A percentile compares a stretch with the other conserved stretches of the same genome.
These are phyloP conservation scores for Pseudogymnoascus sp. DNA, from an alignment of 2,329 filamentous ascomycete genomes.

Conservation along the genomic window DNA sequence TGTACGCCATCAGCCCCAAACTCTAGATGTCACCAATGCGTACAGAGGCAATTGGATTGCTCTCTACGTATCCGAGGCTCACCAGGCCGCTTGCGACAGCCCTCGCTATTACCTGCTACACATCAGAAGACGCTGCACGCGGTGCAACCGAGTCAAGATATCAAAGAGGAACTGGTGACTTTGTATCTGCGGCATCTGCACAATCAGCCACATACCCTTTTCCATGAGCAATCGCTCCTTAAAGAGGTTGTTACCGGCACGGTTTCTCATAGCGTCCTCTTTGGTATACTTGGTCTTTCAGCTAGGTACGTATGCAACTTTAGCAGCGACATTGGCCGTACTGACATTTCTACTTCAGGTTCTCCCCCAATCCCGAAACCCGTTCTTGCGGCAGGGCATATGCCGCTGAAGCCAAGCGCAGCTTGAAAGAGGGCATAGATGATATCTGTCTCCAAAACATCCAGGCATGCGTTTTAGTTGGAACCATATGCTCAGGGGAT, in stretches of 20 bases:
- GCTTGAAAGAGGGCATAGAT: not conserved
- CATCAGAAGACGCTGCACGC: too few relatives aligned
- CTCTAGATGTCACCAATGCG: too few relatives aligned
- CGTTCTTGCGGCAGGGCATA: not conserved
- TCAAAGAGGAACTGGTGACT: slow-evolving; percentile 15
- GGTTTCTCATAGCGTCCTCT: not conserved
- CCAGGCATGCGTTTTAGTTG: not conserved
- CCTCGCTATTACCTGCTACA: too few relatives aligned
- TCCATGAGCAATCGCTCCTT: slow-evolving; percentile 23
- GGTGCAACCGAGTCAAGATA: too few relatives aligned
- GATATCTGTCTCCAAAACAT: not conserved
- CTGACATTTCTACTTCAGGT: not conserved
- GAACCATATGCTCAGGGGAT: not conserved
- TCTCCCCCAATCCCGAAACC: not conserved
- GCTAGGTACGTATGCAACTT: not conserved
- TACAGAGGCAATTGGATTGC: too few relatives aligned
- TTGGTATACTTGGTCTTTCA: not conserved
- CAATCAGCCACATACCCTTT: slow-evolving; percentile 24
- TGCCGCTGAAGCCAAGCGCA: not conserved
- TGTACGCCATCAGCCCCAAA: too few relatives aligned
- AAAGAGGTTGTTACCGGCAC: not conserved
- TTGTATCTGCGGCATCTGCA: slow-evolving; percentile 24
- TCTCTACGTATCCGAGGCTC: too few relatives aligned
- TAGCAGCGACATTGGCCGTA: not conserved
- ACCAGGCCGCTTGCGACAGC: too few relatives aligned